Evolutionary conservation across 371 early-diverging fungal genomes (phyloP), one percentile per base, ranked within the genome.

Genomic region (Saksenaea oblongispora): DNA sequence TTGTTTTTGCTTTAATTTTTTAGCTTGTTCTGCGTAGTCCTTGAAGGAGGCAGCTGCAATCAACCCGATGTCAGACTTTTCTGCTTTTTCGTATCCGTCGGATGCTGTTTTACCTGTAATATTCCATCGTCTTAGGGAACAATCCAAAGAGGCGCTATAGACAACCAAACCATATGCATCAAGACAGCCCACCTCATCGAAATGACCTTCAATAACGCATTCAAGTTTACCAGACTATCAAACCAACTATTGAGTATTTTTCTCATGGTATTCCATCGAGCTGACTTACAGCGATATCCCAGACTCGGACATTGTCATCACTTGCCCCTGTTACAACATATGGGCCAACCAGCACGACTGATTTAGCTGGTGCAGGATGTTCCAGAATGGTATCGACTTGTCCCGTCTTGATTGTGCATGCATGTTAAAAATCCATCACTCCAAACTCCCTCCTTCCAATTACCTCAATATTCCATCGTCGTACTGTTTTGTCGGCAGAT

Each of bases 281-380:
- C 5, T 36, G n/a, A 74, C 84, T 74, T 87, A 93, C 94, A 34
- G 88, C 89, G 65, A 89, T 76, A 61, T 93, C 90, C 88, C 91
- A 94, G 3, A 93, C 82, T 22, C 92, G 87, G 26, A 95, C 84
- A 22, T 80, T 79, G 72, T 94, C 94, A 72, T 95, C 93, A 18
- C 95, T 84, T 15, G 86, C 77, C 7, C 94, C 95, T 15, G 93
- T 92, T 0, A 88, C 69, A 1, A 93, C 68, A 70, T 89, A 89
- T 27, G 85, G 83, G 1, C 87, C 89, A 11, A 83, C 83, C 9
- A 91, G 54, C 0, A 59, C 72, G 34, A 93, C 59, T 5, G 88
- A 84, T 68, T 90, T 92, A 17, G 91, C 94, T 57, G 89, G 91
- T 68, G 93, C 94, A 3, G 91, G 87, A 70, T 95, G 95, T 41